phyloP scores from a whole-genome alignment of 768 basidiomycete genomes.

The Lactarius tabidus region DNA sequence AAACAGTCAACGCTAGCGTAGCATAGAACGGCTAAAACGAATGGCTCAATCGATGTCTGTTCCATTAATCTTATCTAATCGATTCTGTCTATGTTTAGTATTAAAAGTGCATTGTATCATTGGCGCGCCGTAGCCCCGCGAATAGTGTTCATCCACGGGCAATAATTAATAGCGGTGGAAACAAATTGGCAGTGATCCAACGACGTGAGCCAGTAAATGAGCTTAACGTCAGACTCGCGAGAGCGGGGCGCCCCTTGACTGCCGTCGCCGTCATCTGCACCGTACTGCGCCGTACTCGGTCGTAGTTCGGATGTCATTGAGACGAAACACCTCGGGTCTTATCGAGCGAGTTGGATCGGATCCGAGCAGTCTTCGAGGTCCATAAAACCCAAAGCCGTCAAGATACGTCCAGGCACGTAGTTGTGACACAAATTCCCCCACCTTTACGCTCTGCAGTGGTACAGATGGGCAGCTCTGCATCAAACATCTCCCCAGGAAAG shows the following conservation, averaged over 20 bases:
- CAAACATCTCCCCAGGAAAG: conserved; percentile 30
- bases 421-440: not conserved
- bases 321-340: not conserved
- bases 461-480: conserved; percentile 16
- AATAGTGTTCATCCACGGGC: no score
- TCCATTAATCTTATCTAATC: not conserved
- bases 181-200: no score
- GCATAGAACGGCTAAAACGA: not conserved
- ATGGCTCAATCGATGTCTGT: not conserved
- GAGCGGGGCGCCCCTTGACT: not conserved
- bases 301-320: not conserved
- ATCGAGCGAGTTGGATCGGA: not conserved
- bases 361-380: not conserved
- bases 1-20: no score
- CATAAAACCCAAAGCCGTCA: conserved; percentile 4
- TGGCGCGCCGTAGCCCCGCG: no score
- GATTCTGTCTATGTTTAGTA: no score
- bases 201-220: no score
- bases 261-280: not conserved
- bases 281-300: not conserved
- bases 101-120: no score
- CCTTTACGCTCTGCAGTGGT: not conserved
- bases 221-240: no score
- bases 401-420: not conserved
- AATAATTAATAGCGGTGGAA: no score